Evolutionary conservation across 352 stramenopile genomes (phyloP).

Genomic region (Phytophthora melonis): DNA sequence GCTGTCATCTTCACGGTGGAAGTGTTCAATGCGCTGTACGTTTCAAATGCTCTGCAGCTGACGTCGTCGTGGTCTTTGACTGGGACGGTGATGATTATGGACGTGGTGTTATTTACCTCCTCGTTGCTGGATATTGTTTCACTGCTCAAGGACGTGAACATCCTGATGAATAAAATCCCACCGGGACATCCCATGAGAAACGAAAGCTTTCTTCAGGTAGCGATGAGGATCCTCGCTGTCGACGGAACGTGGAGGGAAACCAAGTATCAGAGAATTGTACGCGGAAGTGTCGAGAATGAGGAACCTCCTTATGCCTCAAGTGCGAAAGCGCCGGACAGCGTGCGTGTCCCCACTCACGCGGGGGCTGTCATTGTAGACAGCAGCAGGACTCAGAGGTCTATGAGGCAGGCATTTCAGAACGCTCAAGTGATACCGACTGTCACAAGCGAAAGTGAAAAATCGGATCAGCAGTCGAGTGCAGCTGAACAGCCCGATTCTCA

Average conservation of each 20-base stretch:
- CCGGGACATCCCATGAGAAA: neutral
- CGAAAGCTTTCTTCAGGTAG: constrained; percentile 11
- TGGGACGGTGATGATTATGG: neutral
- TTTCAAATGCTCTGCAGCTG: constrained; percentile 9
- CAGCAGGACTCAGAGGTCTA: neutral
- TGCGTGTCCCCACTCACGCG: neutral
- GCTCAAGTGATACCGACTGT: neutral
- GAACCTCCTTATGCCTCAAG: neutral
- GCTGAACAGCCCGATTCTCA: neutral
- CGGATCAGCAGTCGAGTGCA: neutral
- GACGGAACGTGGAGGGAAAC: neutral
- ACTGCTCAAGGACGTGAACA: constrained; percentile 2
- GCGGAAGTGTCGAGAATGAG: neutral
- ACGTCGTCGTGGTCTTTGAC: constrained; percentile 8
- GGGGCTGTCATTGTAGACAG: neutral
- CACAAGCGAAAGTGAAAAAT: neutral
- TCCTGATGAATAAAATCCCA: constrained; percentile 13
- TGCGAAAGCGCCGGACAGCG: neutral
- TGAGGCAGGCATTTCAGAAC: constrained; percentile 2
- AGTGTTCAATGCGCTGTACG: constrained; percentile 18
- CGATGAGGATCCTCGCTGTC: constrained; percentile 13
- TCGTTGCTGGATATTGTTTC: constrained; percentile 5
- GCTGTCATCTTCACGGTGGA: constrained; percentile 9
- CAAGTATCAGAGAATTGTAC: neutral
- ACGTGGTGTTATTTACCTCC: neutral